A percentile compares a stretch with the other conserved stretches of the same genome.
Evolutionary conservation across 805 yeast species (phyloP).

Genomic region (Kuraishia ogatae): DNA sequence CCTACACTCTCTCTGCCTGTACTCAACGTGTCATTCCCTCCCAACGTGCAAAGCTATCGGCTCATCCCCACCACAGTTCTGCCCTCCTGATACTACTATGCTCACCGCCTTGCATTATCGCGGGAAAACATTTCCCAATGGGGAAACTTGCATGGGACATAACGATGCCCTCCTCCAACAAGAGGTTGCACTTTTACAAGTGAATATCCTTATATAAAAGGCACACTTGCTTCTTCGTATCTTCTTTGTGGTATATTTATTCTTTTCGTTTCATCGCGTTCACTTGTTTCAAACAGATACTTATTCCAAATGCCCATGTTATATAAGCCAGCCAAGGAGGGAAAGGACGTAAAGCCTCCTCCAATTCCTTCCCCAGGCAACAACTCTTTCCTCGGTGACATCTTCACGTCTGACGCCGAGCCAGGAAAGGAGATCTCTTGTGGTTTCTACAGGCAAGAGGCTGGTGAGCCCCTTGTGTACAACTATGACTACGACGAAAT

Average conservation of each 20-base stretch:
- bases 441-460: slow-evolving; percentile 65
- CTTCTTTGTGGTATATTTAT: neutral
- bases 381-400: slow-evolving; percentile 64
- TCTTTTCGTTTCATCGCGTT: neutral
- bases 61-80: no score
- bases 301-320: slow-evolving; percentile 40
- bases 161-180: neutral
- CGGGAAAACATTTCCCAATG: neutral
- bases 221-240: neutral
- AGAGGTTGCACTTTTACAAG: neutral
- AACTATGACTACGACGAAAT: slow-evolving; percentile 58
- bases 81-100: neutral
- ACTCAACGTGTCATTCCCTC: neutral
- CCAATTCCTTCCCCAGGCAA: slow-evolving; percentile 55
- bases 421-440: slow-evolving; percentile 50
- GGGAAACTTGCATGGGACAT: neutral
- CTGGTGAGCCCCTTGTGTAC: slow-evolving; percentile 64
- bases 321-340: slow-evolving; percentile 45
- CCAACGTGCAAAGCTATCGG: neutral
- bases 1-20: no score
- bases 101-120: neutral
- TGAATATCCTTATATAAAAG: neutral
- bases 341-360: slow-evolving; percentile 45
- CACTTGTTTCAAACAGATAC: neutral
- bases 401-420: slow-evolving; percentile 52